Percentiles rank a stretch among this genome's conserved stretches.
These are phyloP conservation scores for Annona cherimola DNA, from an alignment of 164 flowering plant species.

Conservation along the genomic window DNA sequence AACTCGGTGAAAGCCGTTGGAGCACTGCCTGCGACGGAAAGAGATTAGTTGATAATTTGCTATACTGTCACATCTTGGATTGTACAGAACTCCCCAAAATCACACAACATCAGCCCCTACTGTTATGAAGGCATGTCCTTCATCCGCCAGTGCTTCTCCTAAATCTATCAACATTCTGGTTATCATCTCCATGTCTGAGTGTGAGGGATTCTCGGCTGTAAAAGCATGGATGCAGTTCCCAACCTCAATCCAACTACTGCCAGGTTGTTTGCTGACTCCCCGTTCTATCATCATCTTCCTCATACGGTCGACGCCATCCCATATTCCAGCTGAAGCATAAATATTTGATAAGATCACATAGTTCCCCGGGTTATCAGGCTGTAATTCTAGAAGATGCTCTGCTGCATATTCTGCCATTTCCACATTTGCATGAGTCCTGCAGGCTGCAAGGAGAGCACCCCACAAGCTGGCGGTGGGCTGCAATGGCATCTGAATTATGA, in stretches of 20 bases:
- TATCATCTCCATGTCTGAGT: slow-evolving; percentile 12
- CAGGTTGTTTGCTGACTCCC: slow-evolving; percentile 20
- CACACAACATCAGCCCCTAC: not conserved
- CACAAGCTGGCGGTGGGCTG: slow-evolving; percentile 30
- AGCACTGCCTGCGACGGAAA: too few species aligned
- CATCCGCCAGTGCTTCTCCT: slow-evolving; percentile 9
- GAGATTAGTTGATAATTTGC: too few species aligned
- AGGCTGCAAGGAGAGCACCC: slow-evolving; percentile 30
- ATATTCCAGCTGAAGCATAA: slow-evolving; percentile 21
- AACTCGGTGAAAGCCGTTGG: too few species aligned
- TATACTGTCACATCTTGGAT: not conserved
- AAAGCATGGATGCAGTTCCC: slow-evolving; percentile 15
- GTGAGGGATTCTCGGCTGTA: slow-evolving; percentile 8
- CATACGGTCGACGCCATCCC: slow-evolving; percentile 22
- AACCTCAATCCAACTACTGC: slow-evolving; percentile 27
- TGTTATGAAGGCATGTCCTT: slow-evolving; percentile 14
- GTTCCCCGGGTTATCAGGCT: slow-evolving; percentile 27
- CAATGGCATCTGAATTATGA: slow-evolving; percentile 28
- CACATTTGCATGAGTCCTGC: slow-evolving; percentile 21
- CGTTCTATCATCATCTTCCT: slow-evolving; percentile 17
- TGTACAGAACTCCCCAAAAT: not conserved
- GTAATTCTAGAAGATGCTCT: slow-evolving; percentile 20
- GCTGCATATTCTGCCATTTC: slow-evolving; percentile 31
- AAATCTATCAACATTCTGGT: slow-evolving; percentile 13
- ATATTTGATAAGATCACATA: slow-evolving; percentile 21